Evolutionary conservation across 2,329 filamentous ascomycete genomes (phyloP), one percentile per base, ranked within the genome.

Genomic region (Epichloe gansuensis): DNA sequence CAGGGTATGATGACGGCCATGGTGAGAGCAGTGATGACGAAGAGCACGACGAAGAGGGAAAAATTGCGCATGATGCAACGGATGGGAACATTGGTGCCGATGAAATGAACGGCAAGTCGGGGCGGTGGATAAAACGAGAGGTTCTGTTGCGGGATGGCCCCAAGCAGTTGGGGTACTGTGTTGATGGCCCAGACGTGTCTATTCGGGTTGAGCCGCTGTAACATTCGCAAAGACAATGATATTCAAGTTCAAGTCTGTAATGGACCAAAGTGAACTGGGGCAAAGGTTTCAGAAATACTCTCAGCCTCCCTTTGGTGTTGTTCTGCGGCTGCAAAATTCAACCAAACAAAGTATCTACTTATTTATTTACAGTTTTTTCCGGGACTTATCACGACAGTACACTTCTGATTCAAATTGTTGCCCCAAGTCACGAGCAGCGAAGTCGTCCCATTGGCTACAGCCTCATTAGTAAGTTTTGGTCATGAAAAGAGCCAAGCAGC

Each of bases 121-220:
- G 76, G 1, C 76, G 81, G 56, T 89, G 85, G 74, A 75, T 89
- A 47, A 84, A 83, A 66, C 75, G 89, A 53, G 88, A 95, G 66
- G 82, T 89, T 35, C 85, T 90, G 66, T 74, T 96, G 51, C 78
- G 77, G 52, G 84, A 91, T 60, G 85, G 88, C 12, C 90, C 88
- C 9, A 81, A 87, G 60, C 82, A 87, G 65, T 74, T 95, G 57
- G 89, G 89, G 1, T 91, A 89, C 60, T 89, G 84, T 67, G 81
- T 96, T 53, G 89, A 94, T 63, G 82, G 84, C 0, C 64, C 72
- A 55, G 82, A 87, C 61, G 87, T 80, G 9, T 80, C 69, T 56
- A 76, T 96, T 38, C 75, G 89, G 40, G 78, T 95, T 35, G 86
- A 90, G 62, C 53, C 71, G 48, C 50, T 43, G 12, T 52, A 42